Evolutionary conservation across 164 flowering plant genomes (phyloP).

Genomic region (Kalanchoe fedtschenkoi): DNA sequence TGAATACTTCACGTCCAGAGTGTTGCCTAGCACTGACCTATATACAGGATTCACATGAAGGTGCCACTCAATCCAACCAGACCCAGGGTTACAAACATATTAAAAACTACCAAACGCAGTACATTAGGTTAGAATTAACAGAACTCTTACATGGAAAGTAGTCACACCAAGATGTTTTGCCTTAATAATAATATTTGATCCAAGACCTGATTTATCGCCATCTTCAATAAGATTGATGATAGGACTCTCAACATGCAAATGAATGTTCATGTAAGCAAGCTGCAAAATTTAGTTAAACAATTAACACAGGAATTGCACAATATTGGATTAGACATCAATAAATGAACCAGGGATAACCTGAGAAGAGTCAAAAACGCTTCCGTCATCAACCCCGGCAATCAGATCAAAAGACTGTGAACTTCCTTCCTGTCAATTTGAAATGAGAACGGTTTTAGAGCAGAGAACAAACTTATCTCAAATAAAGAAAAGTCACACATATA

Average conservation of each 20-base stretch:
- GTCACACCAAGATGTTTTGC: constrained; percentile 64
- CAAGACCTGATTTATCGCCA: constrained; percentile 18
- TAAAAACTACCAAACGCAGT: neutral
- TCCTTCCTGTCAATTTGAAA: constrained; percentile 50
- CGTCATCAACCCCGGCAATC: constrained; percentile 59
- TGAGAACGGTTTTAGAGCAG: too few relatives aligned
- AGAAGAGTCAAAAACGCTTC: constrained; percentile 55
- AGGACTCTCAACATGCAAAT: constrained; percentile 55
- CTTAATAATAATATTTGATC: constrained; percentile 36
- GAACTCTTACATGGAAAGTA: constrained; percentile 54
- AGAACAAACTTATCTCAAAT: neutral
- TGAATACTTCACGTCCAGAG: constrained; percentile 66
- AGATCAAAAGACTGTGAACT: constrained; percentile 32
- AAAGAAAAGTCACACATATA: neutral
- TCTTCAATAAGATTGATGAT: constrained; percentile 42
- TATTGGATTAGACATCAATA: too few relatives aligned
- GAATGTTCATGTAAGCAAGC: constrained; percentile 70
- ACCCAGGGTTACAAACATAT: neutral
- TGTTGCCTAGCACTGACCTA: constrained; percentile 68
- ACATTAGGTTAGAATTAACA: neutral
- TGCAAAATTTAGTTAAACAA: constrained; percentile 20
- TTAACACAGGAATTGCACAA: constrained; percentile 2
- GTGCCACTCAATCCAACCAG: neutral
- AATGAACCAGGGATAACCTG: constrained; percentile 51
- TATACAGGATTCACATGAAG: constrained; percentile 11